Evolutionary conservation across 2,329 filamentous ascomycete genomes (phyloP).

Genomic region (Botrytis tulipae): DNA sequence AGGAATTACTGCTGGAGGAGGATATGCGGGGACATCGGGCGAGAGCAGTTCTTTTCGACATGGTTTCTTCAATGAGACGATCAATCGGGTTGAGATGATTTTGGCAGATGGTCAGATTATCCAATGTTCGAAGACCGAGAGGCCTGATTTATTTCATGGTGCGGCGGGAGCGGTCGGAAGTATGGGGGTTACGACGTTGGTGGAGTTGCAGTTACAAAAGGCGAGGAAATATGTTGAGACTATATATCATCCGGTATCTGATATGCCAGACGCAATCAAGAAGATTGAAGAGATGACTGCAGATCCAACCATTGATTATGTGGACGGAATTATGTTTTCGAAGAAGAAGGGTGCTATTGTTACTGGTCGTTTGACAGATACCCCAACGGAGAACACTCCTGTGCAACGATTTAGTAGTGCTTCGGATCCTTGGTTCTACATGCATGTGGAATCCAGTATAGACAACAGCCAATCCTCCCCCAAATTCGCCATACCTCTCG

Average conservation of each 20-base stretch:
- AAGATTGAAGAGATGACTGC: conserved; percentile 41
- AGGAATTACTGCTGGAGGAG: conserved; percentile 66
- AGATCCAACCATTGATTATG: conserved; percentile 50
- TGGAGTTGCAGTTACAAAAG: conserved; percentile 56
- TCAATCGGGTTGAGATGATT: conserved; percentile 62
- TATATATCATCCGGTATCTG: conserved; percentile 49
- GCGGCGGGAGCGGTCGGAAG: conserved; percentile 60
- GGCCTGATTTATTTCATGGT: conserved; percentile 56
- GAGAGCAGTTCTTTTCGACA: conserved; percentile 66
- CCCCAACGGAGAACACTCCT: conserved; percentile 28
- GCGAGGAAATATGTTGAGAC: conserved; percentile 55
- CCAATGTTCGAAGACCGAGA: conserved; percentile 46
- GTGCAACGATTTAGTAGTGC: conserved; percentile 50
- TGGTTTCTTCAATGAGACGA: conserved; percentile 64
- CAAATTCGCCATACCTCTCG: conserved; percentile 46
- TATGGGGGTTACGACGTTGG: conserved; percentile 57
- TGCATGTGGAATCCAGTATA: conserved; percentile 52
- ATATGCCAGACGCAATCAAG: conserved; percentile 45
- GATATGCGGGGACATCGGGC: conserved; percentile 63
- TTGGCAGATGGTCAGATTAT: conserved; percentile 56
- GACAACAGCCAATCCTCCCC: background rate
- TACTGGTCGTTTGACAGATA: conserved; percentile 50
- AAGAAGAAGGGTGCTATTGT: conserved; percentile 51
- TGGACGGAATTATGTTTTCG: conserved; percentile 58
- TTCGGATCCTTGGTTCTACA: conserved; percentile 63